Evolutionary conservation across 2,329 filamentous ascomycete species (phyloP).

Genomic region (Pseudocercospora fijiensis): DNA sequence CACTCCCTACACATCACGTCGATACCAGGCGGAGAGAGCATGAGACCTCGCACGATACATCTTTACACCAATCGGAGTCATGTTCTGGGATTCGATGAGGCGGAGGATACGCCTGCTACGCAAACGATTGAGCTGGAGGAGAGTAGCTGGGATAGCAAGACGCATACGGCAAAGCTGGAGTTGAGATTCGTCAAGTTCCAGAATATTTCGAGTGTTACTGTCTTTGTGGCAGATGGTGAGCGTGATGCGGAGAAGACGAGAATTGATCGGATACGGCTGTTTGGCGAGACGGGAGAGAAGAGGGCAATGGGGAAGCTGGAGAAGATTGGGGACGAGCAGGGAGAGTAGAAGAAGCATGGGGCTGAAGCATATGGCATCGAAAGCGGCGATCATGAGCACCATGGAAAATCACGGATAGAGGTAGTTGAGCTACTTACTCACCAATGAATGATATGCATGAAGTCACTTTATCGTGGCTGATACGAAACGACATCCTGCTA

Average conservation of each 20-base stretch:
- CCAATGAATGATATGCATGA: too few species aligned
- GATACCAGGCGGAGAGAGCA: constrained; percentile 70
- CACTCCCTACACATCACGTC: constrained; percentile 88
- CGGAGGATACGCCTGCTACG: constrained; percentile 77
- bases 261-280: constrained; percentile 72
- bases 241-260: constrained; percentile 83
- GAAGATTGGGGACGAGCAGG: constrained; percentile 77
- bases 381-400: too few species aligned
- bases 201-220: constrained; percentile 78
- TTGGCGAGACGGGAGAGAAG: constrained; percentile 90
- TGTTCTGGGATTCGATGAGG: constrained; percentile 92
- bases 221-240: constrained; percentile 82
- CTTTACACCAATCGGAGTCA: constrained; percentile 86
- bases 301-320: constrained; percentile 90
- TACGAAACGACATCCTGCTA: too few species aligned
- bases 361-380: too few species aligned
- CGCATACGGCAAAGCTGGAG: constrained; percentile 53
- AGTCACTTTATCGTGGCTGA: too few species aligned
- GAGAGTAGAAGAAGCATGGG: constrained; percentile 12
- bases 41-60: constrained; percentile 78
- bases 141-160: constrained; percentile 68
- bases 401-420: too few species aligned
- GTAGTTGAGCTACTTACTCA: too few species aligned
- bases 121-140: constrained; percentile 74
- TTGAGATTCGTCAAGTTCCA: constrained; percentile 97